Base-by-base conservation (phyloP, 805 yeast species). In the Zygoascus biomembranicola region DNA sequence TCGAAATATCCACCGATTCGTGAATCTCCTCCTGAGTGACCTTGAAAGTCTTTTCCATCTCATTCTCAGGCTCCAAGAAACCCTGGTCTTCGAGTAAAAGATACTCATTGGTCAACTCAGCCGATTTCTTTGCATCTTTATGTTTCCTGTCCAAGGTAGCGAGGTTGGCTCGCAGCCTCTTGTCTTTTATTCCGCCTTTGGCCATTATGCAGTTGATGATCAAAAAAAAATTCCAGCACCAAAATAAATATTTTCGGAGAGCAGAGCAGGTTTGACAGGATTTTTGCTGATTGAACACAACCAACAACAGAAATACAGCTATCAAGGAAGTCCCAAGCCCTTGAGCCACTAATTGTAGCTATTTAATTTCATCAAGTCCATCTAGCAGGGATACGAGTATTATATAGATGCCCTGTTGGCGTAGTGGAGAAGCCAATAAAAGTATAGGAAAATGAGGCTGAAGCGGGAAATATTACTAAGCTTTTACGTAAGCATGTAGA, bases 31-130 rank as follows among this genome's bases (percentile, higher is more conserved):
- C 77, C 67, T 94, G 99, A 35, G 76, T 79, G 60, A 87, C 87
- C 69, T 86, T 87, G 72, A 74, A 88, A 0, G 99, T 94, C 67
- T 81, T 84, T 70, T 94, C 99, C 90, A 92, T 83, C 52, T 76
- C 80, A n/a, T 84, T 84, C 63, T 94, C 99, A 5, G 97, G 89
- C 68, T 94, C 99, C 57, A 94, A 68, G 63, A 76, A 85, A 47
- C 99, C 99, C 4, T 77, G 79, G 31, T 85, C 84, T 71, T 94
- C 98, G 56, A 86, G 87, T 35, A 89, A 72, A 57, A 94, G 75
- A 63, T 89, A 77, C 62, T 94, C 97, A 31, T 43, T 43, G 0
- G 97, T 86, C 4, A 85, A 82, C 10, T 90, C 89, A 1, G 96
- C 97, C 9, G 89, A 78, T 59, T 77, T 74, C n/a, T 87, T 79